A percentile compares a stretch with the other conserved stretches of the same genome.
phyloP scores from a whole-genome alignment of 352 stramenopile species.

The Lagenidium giganteum region DNA sequence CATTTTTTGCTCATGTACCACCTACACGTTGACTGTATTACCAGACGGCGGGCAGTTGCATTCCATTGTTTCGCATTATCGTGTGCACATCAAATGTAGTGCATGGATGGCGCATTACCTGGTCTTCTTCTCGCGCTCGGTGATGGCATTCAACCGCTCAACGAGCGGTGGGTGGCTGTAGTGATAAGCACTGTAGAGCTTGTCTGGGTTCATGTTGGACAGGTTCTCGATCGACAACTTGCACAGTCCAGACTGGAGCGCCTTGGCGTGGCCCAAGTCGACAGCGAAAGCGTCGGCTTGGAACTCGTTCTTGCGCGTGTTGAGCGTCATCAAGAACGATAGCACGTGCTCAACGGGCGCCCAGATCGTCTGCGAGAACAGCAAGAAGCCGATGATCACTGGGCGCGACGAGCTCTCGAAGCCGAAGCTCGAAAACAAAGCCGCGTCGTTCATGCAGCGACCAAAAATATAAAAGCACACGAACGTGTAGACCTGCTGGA shows the following conservation, averaged over 20 bases:
- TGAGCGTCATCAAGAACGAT: conserved; percentile 69
- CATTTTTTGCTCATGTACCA: too few relatives aligned
- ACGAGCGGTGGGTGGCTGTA: conserved; percentile 97
- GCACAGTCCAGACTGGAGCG: conserved; percentile 92
- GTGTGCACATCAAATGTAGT: background rate
- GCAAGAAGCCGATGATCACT: conserved; percentile 76
- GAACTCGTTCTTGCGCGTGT: conserved; percentile 81
- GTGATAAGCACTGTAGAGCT: conserved; percentile 94
- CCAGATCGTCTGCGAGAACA: conserved; percentile 83
- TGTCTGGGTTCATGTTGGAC: conserved; percentile 95
- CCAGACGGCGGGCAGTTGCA: too few relatives aligned
- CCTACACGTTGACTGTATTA: too few relatives aligned
- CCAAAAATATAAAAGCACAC: conserved; percentile 78
- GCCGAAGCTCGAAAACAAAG: conserved; percentile 74
- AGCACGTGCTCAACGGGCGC: conserved; percentile 74
- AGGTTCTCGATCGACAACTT: conserved; percentile 98
- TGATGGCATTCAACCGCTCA: conserved; percentile 94
- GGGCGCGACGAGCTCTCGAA: conserved; percentile 45
- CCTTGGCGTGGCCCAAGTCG: conserved; percentile 84
- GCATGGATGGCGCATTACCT: too few relatives aligned
- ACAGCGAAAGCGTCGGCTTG: conserved; percentile 94
- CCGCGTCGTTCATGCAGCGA: conserved; percentile 70
- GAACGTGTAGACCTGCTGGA: conserved; percentile 89
- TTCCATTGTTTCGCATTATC: too few relatives aligned
- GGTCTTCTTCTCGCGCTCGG: conserved; percentile 54